Evolutionary conservation across 164 flowering plant genomes (phyloP), one percentile per base, ranked within the genome.

Genomic region (Berberis vulgaris): DNA sequence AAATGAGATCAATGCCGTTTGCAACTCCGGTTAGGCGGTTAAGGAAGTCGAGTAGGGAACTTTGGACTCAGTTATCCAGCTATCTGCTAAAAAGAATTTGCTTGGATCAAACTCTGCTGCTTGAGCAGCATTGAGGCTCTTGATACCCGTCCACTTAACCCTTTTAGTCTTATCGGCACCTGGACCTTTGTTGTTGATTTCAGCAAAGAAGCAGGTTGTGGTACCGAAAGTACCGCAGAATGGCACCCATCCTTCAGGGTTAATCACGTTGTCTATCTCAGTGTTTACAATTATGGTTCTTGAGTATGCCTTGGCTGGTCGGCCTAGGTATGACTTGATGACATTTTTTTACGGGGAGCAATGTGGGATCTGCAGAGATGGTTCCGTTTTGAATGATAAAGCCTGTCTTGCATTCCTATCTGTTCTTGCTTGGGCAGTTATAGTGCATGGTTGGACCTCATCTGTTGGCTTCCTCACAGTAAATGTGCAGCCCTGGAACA

Each of bases 381-480:
- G 12, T 52, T 12, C 54, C 10, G 8, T 26, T 26, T 52, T 52
- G 54, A 11, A 52, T 12, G n/a, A 52, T 11, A 10, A 52, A 7
- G 1, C 13, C 54, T 7, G 54, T 10, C 10, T 10, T 1, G 10
- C 54, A 4, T 6, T 3, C 3, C 1, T 12, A 4, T 52, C 11
- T 4, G 10, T 52, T 1, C 54, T 7, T 1, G 13, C 54, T 52
- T 52, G 54, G 10, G 54, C 54, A 52, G 54, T 52, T 10, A 52
- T 26, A 11, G 8, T 4, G n/a, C n/a, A 10, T 52, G n/a, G 1
- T 2, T 52, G 54, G 26, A 26, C 26, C 13, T 52, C 1, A 26
- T 52, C 54, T 26, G n/a, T 10, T 52, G 54, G 54, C 54, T 52
- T 52, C 54, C 54, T 52, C 54, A 52, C 54, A 52, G n/a, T 11